phyloP scores from a whole-genome alignment of 805 yeast species.

The Cyberlindnera galapagoensis region DNA sequence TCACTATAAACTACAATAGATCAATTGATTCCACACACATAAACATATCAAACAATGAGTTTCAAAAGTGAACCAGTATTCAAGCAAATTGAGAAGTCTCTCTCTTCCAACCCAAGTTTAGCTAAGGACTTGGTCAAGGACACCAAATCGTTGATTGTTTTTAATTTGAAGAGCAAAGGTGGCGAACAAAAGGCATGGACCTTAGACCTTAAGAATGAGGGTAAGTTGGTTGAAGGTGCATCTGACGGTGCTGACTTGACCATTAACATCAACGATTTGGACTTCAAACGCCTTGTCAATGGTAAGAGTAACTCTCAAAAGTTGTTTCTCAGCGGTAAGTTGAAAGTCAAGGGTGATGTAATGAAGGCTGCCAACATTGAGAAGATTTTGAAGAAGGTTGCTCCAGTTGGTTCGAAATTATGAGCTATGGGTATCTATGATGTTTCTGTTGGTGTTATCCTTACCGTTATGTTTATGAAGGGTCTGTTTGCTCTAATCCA shows the following conservation, averaged over 20 bases:
- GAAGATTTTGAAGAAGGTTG: constrained; percentile 51
- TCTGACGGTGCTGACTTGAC: constrained; percentile 52
- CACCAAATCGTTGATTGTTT: constrained; percentile 58
- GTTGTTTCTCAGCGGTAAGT: constrained; percentile 76
- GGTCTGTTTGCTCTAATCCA: no score
- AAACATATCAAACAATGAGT: constrained; percentile 9
- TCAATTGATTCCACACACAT: background rate
- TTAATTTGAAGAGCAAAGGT: constrained; percentile 59
- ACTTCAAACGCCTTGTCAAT: constrained; percentile 61
- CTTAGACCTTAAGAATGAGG: constrained; percentile 56
- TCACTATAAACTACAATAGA: no score
- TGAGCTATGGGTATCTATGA: no score
- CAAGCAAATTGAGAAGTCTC: constrained; percentile 16
- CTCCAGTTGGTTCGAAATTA: constrained; percentile 38
- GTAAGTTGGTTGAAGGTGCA: constrained; percentile 34
- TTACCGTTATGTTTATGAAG: no score
- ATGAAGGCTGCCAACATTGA: constrained; percentile 83
- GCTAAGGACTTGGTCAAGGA: constrained; percentile 19
- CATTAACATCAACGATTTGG: constrained; percentile 58
- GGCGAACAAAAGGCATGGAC: constrained; percentile 52
- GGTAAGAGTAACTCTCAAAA: constrained; percentile 84
- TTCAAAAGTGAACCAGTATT: constrained; percentile 23
- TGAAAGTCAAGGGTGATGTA: constrained; percentile 84
- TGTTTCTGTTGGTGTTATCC: no score
- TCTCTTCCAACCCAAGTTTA: constrained; percentile 12